These are phyloP conservation scores for Caloboletus inedulis DNA, from an alignment of 1,284 basidiomycete genomes.

Conservation along the genomic window DNA sequence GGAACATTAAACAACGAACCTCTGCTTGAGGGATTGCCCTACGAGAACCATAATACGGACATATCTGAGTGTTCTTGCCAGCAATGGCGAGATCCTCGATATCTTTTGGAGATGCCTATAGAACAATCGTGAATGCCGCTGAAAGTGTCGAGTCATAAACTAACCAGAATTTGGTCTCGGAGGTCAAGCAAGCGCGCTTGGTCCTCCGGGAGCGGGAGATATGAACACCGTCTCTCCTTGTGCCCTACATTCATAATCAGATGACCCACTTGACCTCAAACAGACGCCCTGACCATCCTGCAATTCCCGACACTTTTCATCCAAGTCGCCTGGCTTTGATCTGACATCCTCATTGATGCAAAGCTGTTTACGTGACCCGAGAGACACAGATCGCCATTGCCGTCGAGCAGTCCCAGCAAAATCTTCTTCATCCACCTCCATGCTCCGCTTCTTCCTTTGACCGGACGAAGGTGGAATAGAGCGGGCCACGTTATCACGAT, in stretches of 20 bases:
- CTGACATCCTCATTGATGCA: constrained; percentile 88
- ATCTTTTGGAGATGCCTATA: constrained; percentile 82
- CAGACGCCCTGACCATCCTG: constrained; percentile 58
- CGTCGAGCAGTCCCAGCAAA: constrained; percentile 22
- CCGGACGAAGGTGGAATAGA: background rate
- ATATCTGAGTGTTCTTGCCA: constrained; percentile 67
- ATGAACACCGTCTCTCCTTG: constrained; percentile 69
- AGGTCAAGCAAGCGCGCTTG: constrained; percentile 78
- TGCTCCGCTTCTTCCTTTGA: constrained; percentile 21
- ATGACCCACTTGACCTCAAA: background rate
- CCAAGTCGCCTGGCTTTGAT: constrained; percentile 70
- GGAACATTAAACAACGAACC: constrained; percentile 41
- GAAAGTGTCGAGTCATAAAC: constrained; percentile 23
- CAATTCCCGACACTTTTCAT: constrained; percentile 89
- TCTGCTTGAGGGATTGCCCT: constrained; percentile 88
- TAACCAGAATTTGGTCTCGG: constrained; percentile 83
- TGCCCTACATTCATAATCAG: constrained; percentile 41
- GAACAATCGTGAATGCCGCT: background rate
- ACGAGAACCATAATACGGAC: constrained; percentile 93
- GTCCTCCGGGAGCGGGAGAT: constrained; percentile 76
- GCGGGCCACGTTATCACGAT: constrained; percentile 11
- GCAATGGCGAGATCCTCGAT: constrained; percentile 88
- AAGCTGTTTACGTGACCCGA: constrained; percentile 91
- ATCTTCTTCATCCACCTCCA: constrained; percentile 29
- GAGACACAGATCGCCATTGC: constrained; percentile 64